Evolutionary conservation across 1,284 basidiomycete genomes (phyloP).

Genomic region (Ceratobasidium sp.): DNA sequence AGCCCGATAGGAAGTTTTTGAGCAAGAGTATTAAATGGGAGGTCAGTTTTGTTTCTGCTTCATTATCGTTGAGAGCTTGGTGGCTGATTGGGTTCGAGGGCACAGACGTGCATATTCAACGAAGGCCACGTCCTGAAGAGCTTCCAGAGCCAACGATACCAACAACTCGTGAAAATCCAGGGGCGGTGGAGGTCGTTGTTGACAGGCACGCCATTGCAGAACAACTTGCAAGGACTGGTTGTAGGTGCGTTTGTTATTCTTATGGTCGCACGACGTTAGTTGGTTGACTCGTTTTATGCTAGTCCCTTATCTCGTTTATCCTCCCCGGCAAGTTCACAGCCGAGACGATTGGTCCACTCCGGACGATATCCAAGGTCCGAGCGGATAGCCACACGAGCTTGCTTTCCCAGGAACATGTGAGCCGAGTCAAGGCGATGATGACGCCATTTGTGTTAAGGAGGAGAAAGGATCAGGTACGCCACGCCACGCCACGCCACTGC

Average conservation of each 20-base stretch:
- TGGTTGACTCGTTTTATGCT: constrained; percentile 12
- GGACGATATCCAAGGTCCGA: constrained; percentile 97
- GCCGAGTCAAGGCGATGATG: constrained; percentile 98
- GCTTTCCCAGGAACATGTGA: constrained; percentile 90
- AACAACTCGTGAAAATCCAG: constrained; percentile 86
- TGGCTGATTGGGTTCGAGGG: constrained; percentile 17
- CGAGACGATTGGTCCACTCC: constrained; percentile 77
- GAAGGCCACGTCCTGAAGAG: constrained; percentile 98
- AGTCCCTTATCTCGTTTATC: constrained; percentile 99
- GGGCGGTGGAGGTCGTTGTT: constrained; percentile 92
- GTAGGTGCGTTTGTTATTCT: constrained; percentile 65
- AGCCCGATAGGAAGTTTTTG: constrained; percentile 92
- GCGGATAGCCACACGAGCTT: constrained; percentile 87
- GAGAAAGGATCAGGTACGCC: constrained; percentile 86
- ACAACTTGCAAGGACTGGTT: constrained; percentile 94
- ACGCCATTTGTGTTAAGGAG: constrained; percentile 97
- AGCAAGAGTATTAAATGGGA: constrained; percentile 88
- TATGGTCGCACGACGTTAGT: background rate
- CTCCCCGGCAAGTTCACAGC: constrained; percentile 90
- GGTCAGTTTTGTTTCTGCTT: constrained; percentile 67
- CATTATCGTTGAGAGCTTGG: background rate
- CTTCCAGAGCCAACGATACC: constrained; percentile 95
- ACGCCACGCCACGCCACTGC: background rate
- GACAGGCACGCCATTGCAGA: constrained; percentile 95
- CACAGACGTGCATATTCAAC: constrained; percentile 89